Percentiles rank a stretch among this genome's conserved stretches.
Conservation (phyloP, 164 flowering plant genomes). For the Liquidambar formosana region DNA sequence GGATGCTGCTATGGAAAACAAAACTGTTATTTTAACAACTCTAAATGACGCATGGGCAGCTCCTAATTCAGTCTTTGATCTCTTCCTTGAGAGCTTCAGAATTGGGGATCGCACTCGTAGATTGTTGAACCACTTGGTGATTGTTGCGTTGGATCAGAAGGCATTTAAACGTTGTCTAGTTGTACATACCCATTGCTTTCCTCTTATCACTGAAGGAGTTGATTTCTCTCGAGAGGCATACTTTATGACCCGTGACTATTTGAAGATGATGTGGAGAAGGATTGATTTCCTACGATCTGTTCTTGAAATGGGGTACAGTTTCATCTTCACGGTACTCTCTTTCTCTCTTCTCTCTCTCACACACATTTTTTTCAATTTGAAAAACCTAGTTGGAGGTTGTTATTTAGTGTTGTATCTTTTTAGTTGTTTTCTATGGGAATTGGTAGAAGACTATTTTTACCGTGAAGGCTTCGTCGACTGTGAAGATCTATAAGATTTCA, state of each 20-base stretch:
- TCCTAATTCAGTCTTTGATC: conserved; percentile 64
- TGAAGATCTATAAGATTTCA: no score
- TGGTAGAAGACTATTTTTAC: no score
- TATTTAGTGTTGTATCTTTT: no score
- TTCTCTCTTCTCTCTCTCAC: neutral
- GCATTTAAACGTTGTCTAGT: conserved; percentile 62
- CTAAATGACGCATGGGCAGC: conserved; percentile 86
- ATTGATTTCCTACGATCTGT: conserved; percentile 62
- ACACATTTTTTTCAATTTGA: neutral
- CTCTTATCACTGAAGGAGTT: conserved; percentile 59
- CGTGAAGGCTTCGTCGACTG: no score
- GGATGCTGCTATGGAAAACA: conserved; percentile 62
- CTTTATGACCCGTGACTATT: conserved; percentile 70
- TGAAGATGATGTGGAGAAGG: conserved; percentile 92
- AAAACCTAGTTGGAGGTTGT: no score
- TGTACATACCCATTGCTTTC: conserved; percentile 62
- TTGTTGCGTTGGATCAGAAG: conserved; percentile 68
- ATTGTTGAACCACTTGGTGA: conserved; percentile 73
- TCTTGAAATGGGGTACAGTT: conserved; percentile 77
- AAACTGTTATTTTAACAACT: conserved; percentile 76
- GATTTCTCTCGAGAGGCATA: conserved; percentile 77
- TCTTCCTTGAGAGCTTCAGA: conserved; percentile 78
- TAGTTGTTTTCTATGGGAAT: no score
- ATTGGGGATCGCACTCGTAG: conserved; percentile 57
- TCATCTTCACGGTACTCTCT: conserved; percentile 69